These are phyloP conservation scores for Gossypium gossypioides DNA, from an alignment of 441 rosid genomes.

Conservation along the genomic window DNA sequence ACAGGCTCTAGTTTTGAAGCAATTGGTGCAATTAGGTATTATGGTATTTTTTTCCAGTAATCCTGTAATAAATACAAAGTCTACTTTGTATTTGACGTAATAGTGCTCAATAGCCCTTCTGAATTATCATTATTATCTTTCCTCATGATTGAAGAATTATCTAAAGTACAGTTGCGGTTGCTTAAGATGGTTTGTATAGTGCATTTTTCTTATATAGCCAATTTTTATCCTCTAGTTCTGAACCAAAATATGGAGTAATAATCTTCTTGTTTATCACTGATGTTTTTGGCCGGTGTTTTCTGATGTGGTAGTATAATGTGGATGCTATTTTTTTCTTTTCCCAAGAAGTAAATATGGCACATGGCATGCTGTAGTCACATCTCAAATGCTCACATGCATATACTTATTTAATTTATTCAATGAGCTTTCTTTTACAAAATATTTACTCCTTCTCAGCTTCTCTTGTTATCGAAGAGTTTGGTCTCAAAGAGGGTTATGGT, in stretches of 20 bases:
- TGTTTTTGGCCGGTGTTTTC: not conserved
- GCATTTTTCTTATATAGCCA: not conserved
- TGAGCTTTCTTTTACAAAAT: not conserved
- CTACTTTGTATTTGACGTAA: not conserved
- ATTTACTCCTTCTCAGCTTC: conserved; percentile 47
- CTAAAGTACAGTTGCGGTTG: not conserved
- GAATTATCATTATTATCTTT: not conserved
- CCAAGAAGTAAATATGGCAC: not conserved
- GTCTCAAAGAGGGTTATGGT: conserved; percentile 75
- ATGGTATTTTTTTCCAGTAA: not conserved
- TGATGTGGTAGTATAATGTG: not conserved
- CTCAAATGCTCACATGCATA: not conserved
- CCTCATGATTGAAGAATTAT: not conserved
- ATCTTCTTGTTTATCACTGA: conserved; percentile 3
- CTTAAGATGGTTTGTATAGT: not conserved
- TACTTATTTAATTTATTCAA: not conserved
- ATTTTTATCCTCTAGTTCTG: not conserved
- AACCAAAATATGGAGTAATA: not conserved
- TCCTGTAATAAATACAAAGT: not conserved
- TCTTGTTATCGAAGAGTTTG: conserved; percentile 84
- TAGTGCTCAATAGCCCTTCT: not conserved
- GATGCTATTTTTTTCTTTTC: conserved; percentile 5
- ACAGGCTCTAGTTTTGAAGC: not conserved
- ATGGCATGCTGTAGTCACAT: not conserved
- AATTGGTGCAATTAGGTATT: not conserved